These are phyloP conservation scores for Umbelopsis ramanniana DNA, from an alignment of 192 early-diverging fungal species.

Conservation along the genomic window DNA sequence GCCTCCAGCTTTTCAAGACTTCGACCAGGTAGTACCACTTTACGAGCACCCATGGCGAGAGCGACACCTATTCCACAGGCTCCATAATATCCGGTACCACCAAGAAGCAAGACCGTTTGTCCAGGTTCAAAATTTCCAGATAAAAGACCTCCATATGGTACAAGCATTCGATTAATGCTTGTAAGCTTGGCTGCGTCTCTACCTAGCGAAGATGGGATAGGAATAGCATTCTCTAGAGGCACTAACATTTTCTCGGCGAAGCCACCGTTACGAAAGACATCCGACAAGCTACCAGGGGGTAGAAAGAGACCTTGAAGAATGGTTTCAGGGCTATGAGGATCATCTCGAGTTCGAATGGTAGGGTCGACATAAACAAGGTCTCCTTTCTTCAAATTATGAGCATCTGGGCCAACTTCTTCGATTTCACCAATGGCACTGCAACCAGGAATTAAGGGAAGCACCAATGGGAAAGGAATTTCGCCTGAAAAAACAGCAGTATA, in stretches of 20 bases:
- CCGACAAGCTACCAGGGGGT: constrained; percentile 13
- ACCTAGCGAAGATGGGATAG: constrained; percentile 28
- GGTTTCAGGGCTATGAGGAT: constrained; percentile 27
- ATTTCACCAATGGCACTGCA: constrained; percentile 35
- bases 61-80: constrained; percentile 29
- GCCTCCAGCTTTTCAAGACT: constrained; percentile 23
- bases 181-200: constrained; percentile 10
- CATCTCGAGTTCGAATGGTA: constrained; percentile 39
- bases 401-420: constrained; percentile 29
- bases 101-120: constrained; percentile 36
- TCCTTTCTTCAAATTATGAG: constrained; percentile 27
- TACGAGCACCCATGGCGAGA: constrained; percentile 39
- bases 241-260: constrained; percentile 37
- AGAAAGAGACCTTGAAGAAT: constrained; percentile 39
- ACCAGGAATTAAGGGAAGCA: constrained; percentile 39
- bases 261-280: constrained; percentile 34
- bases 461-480: constrained; percentile 26
- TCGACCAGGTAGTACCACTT: constrained; percentile 32
- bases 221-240: constrained; percentile 36
- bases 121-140: constrained; percentile 32
- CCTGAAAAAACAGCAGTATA: constrained; percentile 27
- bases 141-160: constrained; percentile 36
- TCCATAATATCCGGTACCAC: constrained; percentile 40
- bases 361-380: constrained; percentile 42
- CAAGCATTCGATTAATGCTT: constrained; percentile 27